Evolutionary conservation across 2,329 filamentous ascomycete species (phyloP), one percentile per base, ranked within the genome.

Genomic region (Fusarium nelsonii): DNA sequence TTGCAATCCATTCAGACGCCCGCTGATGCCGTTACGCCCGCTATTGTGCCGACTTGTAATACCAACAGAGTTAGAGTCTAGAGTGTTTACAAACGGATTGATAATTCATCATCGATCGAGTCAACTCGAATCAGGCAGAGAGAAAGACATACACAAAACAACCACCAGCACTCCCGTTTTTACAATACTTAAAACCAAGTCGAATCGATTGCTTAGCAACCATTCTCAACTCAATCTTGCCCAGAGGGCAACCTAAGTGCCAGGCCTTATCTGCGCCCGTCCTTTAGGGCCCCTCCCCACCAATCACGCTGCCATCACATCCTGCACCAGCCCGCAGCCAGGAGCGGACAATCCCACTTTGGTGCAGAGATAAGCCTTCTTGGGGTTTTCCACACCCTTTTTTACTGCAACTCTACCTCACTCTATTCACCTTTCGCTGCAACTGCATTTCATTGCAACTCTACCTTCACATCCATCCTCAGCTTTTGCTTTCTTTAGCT

Each of bases 211-310:
- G 43, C 37, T 44, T 26, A 39, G 4, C n/a, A 41, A 41, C 23
- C 39, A 41, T 41, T 33, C 12, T 33, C 14, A 52, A 50, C 34
- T 65, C 54, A 18, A 63, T 63, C 58, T 43, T 48, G 49, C 34
- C 20, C 23, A 48, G 44, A 33, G 37, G 41, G 34, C 45, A 30
- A 6, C 23, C 23, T 23, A 23, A 36, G 48, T 32, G 37, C 36
- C 30, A 58, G 64, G 52, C 49, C 68, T 70, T 70, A 71, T 68
- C 68, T 67, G 59, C 56, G 54, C 68, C 58, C 64, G 64, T 51
- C 49, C 33, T 23, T 34, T 45, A 52, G 23, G 39, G 18, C 51
- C 15, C 46, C 46, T 45, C 50, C 55, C 68, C 50, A 58, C 68
- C 68, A 68, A 70, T 70, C 68, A 68, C 58, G 63, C 66, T 33